phyloP scores from a whole-genome alignment of 768 basidiomycete species.

The Cystofilobasidium bisporidii region DNA sequence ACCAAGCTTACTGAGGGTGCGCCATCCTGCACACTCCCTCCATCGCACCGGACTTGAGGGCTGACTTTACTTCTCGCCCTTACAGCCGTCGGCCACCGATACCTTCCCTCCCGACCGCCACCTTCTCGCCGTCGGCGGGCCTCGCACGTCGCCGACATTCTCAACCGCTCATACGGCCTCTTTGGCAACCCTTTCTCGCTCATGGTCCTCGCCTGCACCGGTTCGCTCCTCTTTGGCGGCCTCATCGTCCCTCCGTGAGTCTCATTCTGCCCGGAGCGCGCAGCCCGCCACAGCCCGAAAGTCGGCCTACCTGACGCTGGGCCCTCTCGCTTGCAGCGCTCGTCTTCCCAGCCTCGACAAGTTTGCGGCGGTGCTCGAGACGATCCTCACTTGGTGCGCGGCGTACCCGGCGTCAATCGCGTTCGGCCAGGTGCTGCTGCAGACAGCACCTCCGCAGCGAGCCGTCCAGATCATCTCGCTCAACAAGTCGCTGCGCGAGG shows the following conservation, averaged over 20 bases:
- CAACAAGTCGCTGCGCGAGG: slow-evolving; percentile 70
- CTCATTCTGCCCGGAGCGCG: neutral
- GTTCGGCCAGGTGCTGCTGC: slow-evolving; percentile 75
- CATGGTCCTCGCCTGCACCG: slow-evolving; percentile 21
- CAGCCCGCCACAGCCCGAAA: no score
- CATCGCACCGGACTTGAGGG: no score
- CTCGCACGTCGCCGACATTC: neutral
- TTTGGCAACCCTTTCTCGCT: slow-evolving; percentile 25
- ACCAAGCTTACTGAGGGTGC: slow-evolving; percentile 41
- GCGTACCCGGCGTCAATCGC: slow-evolving; percentile 76
- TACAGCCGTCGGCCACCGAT: slow-evolving; percentile 11
- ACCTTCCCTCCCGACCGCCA: neutral
- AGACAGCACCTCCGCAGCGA: slow-evolving; percentile 60
- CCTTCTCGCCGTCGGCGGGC: neutral
- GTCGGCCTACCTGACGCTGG: neutral
- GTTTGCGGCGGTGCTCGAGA: slow-evolving; percentile 66
- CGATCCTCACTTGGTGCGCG: slow-evolving; percentile 66
- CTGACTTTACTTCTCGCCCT: no score
- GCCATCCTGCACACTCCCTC: slow-evolving; percentile 25
- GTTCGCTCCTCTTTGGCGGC: slow-evolving; percentile 19
- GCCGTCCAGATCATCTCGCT: slow-evolving; percentile 68
- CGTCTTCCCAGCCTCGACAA: slow-evolving; percentile 54
- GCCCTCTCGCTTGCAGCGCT: neutral
- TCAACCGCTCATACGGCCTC: slow-evolving; percentile 11
- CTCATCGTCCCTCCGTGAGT: slow-evolving; percentile 14